Conservation (phyloP, 2,329 filamentous ascomycete species). For the Fonsecaea pedrosoi region DNA sequence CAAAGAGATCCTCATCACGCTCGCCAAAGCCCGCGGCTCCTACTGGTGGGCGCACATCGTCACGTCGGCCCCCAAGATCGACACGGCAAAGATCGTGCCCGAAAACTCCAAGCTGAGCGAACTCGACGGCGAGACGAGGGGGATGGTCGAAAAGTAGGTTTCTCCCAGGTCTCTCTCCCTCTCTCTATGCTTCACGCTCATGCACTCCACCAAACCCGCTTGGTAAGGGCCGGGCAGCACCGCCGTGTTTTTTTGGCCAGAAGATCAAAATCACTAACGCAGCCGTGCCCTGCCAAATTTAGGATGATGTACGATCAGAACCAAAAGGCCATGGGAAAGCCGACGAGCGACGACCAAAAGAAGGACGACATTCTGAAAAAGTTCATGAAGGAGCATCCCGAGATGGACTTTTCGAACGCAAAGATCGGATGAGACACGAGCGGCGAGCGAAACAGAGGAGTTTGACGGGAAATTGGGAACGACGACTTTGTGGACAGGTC, state of each 20-base stretch:
- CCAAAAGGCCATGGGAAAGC: conserved; percentile 90
- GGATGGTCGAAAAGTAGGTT: conserved; percentile 87
- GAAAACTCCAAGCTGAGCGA: conserved; percentile 92
- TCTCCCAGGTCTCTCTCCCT: too few relatives aligned
- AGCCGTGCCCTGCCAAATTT: background rate
- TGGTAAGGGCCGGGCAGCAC: too few relatives aligned
- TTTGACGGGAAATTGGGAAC: background rate
- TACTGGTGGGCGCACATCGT: conserved; percentile 98
- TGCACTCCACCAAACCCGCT: too few relatives aligned
- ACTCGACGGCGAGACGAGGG: conserved; percentile 89
- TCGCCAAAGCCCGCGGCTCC: conserved; percentile 96
- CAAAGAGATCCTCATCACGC: conserved; percentile 84
- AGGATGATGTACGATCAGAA: conserved; percentile 98
- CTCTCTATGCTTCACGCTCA: too few relatives aligned
- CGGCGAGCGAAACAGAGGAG: background rate
- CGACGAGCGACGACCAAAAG: conserved; percentile 92
- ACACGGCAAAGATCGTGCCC: conserved; percentile 91
- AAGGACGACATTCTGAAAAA: conserved; percentile 91
- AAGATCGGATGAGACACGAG: conserved; percentile 59
- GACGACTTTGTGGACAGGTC: background rate
- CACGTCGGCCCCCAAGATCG: conserved; percentile 84
- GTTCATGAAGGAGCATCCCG: conserved; percentile 82
- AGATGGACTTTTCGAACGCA: conserved; percentile 72
- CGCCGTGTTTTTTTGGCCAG: too few relatives aligned
- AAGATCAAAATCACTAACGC: background rate